Percentiles rank a stretch among this genome's conserved stretches.
These are phyloP conservation scores for Mortierella sp. DNA, from an alignment of 371 early-diverging fungal species.

Conservation along the genomic window DNA sequence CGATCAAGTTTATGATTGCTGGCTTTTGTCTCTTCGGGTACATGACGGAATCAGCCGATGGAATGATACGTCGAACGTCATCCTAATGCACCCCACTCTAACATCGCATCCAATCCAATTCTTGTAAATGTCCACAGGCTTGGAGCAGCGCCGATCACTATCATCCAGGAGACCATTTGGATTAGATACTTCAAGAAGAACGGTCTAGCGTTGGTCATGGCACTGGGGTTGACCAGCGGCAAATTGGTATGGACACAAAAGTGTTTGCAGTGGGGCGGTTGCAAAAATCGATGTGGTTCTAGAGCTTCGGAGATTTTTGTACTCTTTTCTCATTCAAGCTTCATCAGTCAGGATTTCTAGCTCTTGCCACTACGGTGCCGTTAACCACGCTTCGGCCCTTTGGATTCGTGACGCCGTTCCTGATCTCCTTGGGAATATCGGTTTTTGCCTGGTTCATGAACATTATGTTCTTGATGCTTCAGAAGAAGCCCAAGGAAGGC, in stretches of 20 bases:
- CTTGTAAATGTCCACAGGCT: too few species aligned
- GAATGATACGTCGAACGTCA: too few species aligned
- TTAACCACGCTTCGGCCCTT: slow-evolving; percentile 35
- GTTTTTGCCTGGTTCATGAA: slow-evolving; percentile 47
- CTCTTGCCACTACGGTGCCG: slow-evolving; percentile 36
- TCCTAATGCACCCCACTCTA: too few species aligned
- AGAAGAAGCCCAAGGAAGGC: slow-evolving; percentile 46
- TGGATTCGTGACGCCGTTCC: slow-evolving; percentile 47
- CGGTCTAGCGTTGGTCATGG: slow-evolving; percentile 49
- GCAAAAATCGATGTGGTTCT: background rate
- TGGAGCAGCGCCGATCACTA: slow-evolving; percentile 55
- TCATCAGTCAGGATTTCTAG: slow-evolving; percentile 36
- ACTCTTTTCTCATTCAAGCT: background rate
- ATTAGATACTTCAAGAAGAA: slow-evolving; percentile 54
- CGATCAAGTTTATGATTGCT: slow-evolving; percentile 50
- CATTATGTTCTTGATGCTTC: slow-evolving; percentile 35
- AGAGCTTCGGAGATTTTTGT: background rate
- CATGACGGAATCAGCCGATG: too few species aligned
- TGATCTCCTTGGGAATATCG: slow-evolving; percentile 36
- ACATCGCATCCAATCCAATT: too few species aligned
- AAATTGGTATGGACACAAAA: slow-evolving; percentile 45
- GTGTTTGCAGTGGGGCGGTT: too few species aligned
- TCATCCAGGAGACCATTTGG: slow-evolving; percentile 58
- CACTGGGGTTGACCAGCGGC: slow-evolving; percentile 54
- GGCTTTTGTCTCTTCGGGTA: slow-evolving; percentile 57